Evolutionary conservation across 163 green algal species (phyloP).

Genomic region (Scenedesmus sp.): DNA sequence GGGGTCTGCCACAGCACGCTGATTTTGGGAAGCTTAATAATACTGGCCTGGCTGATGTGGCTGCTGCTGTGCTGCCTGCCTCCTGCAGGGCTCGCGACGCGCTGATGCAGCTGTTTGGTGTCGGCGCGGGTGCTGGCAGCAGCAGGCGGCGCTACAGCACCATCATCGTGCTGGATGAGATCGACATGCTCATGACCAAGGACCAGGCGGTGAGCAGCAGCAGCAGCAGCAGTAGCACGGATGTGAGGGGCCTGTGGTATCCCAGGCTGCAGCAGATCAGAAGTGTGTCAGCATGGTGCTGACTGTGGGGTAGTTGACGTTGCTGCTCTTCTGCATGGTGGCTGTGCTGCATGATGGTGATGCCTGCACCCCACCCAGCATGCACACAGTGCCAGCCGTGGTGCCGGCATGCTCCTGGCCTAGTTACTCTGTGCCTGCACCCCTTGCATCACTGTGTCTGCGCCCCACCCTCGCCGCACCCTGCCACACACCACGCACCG

Average conservation of each 20-base stretch:
- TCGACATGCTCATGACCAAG: slow-evolving; percentile 95
- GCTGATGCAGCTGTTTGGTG: slow-evolving; percentile 72
- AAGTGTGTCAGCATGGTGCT: no score
- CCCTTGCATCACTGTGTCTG: not conserved
- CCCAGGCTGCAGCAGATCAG: no score
- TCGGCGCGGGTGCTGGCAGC: slow-evolving; percentile 16
- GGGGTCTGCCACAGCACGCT: not conserved
- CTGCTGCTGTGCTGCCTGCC: not conserved
- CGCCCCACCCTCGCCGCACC: not conserved
- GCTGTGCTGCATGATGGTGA: no score
- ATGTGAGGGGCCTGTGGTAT: not conserved
- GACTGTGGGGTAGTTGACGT: no score
- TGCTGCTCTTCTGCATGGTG: no score
- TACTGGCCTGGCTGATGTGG: not conserved
- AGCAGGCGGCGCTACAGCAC: slow-evolving; percentile 63
- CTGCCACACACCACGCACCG: not conserved
- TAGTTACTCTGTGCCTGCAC: no score
- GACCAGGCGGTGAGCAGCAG: slow-evolving; percentile 81
- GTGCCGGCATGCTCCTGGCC: no score
- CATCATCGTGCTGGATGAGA: slow-evolving; percentile 96
- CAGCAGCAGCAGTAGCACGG: not conserved
- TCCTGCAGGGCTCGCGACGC: slow-evolving; percentile 58
- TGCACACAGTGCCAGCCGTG: no score
- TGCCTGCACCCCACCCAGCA: no score
- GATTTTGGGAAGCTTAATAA: not conserved